phyloP scores from a whole-genome alignment of 2,329 filamentous ascomycete species.

The Alternaria gansuensis region DNA sequence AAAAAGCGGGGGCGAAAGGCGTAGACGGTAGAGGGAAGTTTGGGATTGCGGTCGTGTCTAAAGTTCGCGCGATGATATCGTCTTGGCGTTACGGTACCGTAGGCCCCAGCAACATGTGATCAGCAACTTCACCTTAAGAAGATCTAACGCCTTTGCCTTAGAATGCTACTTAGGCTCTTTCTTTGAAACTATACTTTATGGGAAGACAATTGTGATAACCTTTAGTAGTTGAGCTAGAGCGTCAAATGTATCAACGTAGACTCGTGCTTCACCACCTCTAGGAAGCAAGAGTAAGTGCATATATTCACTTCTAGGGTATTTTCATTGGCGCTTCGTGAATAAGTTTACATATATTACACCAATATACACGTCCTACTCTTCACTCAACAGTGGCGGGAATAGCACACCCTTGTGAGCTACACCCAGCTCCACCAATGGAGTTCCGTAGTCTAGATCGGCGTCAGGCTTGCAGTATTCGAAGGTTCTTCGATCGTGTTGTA shows the following conservation, averaged over 20 bases:
- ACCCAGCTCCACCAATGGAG: conserved; percentile 53
- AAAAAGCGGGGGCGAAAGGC: background rate
- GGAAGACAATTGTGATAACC: background rate
- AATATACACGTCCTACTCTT: conserved; percentile 25
- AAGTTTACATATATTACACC: conserved; percentile 12
- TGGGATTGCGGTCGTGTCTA: conserved; percentile 13
- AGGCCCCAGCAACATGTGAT: conserved; percentile 1
- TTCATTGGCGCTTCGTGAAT: background rate
- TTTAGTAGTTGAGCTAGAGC: background rate
- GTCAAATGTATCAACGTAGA: background rate
- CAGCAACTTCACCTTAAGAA: background rate
- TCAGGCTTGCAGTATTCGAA: conserved; percentile 70
- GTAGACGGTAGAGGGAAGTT: conserved; percentile 5
- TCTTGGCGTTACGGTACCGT: conserved; percentile 28
- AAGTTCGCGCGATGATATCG: conserved; percentile 36
- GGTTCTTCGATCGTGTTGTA: conserved; percentile 68
- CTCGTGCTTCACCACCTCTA: background rate
- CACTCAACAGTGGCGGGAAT: conserved; percentile 58
- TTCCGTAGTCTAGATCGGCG: conserved; percentile 75
- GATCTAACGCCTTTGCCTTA: background rate
- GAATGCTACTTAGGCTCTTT: background rate
- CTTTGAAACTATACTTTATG: background rate
- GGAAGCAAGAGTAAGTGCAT: background rate
- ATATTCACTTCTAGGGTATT: background rate
- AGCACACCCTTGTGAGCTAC: conserved; percentile 58